These are phyloP conservation scores for Mortierella claussenii DNA, from an alignment of 192 early-diverging fungal species.

Conservation along the genomic window DNA sequence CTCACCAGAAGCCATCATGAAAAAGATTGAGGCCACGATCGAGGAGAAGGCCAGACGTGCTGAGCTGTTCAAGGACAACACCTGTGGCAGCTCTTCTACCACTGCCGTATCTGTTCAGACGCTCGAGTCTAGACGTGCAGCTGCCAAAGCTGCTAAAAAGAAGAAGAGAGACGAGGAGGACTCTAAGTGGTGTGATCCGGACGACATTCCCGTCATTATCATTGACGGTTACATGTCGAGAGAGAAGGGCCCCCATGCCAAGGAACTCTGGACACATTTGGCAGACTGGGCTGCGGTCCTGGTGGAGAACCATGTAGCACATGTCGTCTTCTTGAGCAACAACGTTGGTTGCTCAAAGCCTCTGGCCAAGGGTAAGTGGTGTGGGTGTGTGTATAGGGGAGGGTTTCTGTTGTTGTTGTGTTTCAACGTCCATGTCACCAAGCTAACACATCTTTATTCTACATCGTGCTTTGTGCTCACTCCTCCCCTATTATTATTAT, in stretches of 20 bases:
- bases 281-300: slow-evolving; percentile 89
- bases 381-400: too few relatives aligned
- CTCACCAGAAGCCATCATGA: slow-evolving; percentile 53
- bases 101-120: too few relatives aligned
- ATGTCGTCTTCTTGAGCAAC: slow-evolving; percentile 88
- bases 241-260: slow-evolving; percentile 66
- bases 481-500: too few relatives aligned
- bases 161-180: slow-evolving; percentile 17
- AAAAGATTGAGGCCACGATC: slow-evolving; percentile 36
- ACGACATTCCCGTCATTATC: slow-evolving; percentile 86
- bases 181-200: slow-evolving; percentile 50
- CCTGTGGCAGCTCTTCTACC: neutral
- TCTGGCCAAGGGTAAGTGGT: slow-evolving; percentile 78
- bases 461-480: too few relatives aligned
- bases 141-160: neutral
- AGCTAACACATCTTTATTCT: too few relatives aligned
- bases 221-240: slow-evolving; percentile 90
- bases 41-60: slow-evolving; percentile 29
- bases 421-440: neutral
- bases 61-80: neutral
- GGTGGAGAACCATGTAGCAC: slow-evolving; percentile 88
- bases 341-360: slow-evolving; percentile 74
- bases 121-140: neutral
- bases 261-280: slow-evolving; percentile 75
- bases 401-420: too few relatives aligned